Percentiles rank a stretch among this genome's conserved stretches.
Evolutionary conservation across 352 stramenopile genomes (phyloP).

Genomic region (Phytophthora pini): DNA sequence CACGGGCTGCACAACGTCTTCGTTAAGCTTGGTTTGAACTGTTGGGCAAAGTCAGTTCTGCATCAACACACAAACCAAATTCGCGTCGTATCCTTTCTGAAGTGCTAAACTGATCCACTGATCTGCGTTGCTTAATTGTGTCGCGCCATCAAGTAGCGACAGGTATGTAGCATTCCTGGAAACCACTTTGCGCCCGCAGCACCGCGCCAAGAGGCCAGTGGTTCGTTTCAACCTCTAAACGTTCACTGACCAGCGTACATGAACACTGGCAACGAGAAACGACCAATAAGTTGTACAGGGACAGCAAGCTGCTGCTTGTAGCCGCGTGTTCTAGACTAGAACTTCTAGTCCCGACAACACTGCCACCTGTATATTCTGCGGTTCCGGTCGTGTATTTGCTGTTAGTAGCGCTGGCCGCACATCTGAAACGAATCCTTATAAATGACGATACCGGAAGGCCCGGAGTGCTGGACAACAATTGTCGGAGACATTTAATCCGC

Average conservation of each 20-base stretch:
- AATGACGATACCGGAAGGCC: not conserved
- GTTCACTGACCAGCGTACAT: too few species aligned
- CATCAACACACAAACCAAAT: too few species aligned
- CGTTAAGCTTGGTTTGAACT: too few species aligned
- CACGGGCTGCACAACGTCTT: too few species aligned
- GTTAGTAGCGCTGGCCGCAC: constrained; percentile 19
- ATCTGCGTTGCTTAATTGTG: not conserved
- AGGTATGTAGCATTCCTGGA: not conserved
- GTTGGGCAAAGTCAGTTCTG: too few species aligned
- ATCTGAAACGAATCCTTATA: constrained; percentile 18
- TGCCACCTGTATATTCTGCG: constrained; percentile 8
- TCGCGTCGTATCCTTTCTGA: too few species aligned
- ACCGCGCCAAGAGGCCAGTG: not conserved
- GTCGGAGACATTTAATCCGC: not conserved
- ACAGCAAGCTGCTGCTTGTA: not conserved
- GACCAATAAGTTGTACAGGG: too few species aligned
- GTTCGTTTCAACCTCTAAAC: not conserved
- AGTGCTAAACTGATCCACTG: not conserved
- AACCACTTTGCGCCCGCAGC: too few species aligned
- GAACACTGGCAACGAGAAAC: too few species aligned
- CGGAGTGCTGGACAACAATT: constrained; percentile 5
- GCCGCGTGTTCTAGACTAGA: not conserved
- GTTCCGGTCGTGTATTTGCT: constrained; percentile 2
- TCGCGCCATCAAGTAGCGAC: not conserved
- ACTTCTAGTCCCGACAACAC: not conserved